Base-by-base conservation (phyloP, 208 protist genomes). In the Acanthamoeba culbertsoni region DNA sequence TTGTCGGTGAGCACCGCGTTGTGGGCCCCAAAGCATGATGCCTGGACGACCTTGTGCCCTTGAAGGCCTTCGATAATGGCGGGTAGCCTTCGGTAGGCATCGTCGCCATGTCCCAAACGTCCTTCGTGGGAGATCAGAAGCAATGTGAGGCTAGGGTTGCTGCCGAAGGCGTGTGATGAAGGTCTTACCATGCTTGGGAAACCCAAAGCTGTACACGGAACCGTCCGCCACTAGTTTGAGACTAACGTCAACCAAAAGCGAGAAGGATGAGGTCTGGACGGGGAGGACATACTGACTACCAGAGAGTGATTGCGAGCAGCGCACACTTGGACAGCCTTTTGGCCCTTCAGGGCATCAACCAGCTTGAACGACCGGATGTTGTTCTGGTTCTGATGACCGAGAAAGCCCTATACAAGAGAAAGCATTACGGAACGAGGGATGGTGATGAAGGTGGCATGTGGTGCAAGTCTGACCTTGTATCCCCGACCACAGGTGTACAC, bases 301-400 rank as follows among this genome's bases (percentile, higher is more conserved):
- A 90, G 53, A 23, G 82, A 90, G 23, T 90, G 82, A 16, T 90
- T 90, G 18, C 82, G 82, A 18, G 82, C 82, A 46, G 82, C 48
- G 20, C 82, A 90, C 57, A 65, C 82, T 23, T 90, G 82, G 6
- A 48, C 40, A 28, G 65, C 82, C 23, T 90, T 90, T 28, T 65
- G 16, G 33, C 18, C 37, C 5, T 68, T 5, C 51, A 90, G 51
- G n/a, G 82, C 82, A 20, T 90, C 82, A 4, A 90, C 82, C 42
- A 71, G 18, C 53, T 48, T 43, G 23, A 90, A 90, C 35, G 82
- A 68, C 28, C 82, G 0, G 18, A 90, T 90, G 82, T 90, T 90
- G 53, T 71, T 90, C 23, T 90, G 82, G 37, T 68, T 90, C 57
- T 90, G 59, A 26, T 90, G 82, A 18, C 82, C 82, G 10, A 90